phyloP scores from a whole-genome alignment of 2,329 filamentous ascomycete genomes.

The Talaromyces funiculosus region DNA sequence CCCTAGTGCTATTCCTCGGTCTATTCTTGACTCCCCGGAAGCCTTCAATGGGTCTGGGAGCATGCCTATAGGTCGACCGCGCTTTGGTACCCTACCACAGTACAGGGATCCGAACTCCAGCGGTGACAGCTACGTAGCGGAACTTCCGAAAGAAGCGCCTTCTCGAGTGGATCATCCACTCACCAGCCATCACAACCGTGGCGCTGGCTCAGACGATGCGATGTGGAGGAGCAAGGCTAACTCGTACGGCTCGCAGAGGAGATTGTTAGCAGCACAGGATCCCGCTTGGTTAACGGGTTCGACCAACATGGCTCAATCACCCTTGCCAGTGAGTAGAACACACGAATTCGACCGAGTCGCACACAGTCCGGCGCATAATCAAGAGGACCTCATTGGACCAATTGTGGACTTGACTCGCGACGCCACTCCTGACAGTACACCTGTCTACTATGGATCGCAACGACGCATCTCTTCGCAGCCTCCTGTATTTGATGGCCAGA shows the following conservation, averaged over 20 bases:
- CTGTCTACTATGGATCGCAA: not conserved
- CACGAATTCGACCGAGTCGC: not conserved
- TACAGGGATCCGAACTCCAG: conserved; percentile 17
- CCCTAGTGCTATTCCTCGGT: not conserved
- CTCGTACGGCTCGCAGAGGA: conserved; percentile 17
- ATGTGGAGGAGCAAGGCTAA: conserved; percentile 17
- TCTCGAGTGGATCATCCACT: conserved; percentile 4
- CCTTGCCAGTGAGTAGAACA: not conserved
- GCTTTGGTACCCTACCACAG: conserved; percentile 8
- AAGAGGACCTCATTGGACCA: not conserved
- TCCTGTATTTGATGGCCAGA: conserved; percentile 3
- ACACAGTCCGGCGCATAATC: not conserved
- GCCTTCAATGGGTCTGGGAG: conserved; percentile 11
- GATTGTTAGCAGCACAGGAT: conserved; percentile 29
- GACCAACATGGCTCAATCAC: not conserved
- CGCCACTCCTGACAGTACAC: not conserved
- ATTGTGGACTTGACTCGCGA: not conserved
- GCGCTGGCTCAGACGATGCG: conserved; percentile 11
- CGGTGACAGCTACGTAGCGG: conserved; percentile 19
- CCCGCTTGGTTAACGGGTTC: conserved; percentile 18
- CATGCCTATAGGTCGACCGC: conserved; percentile 13
- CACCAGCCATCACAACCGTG: conserved; percentile 1
- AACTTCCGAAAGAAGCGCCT: conserved; percentile 14
- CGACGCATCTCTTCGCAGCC: conserved; percentile 7
- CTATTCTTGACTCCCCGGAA: conserved; percentile 13